phyloP scores from a whole-genome alignment of 2,329 filamentous ascomycete genomes.

The Lasiodiplodia hormozganensis region DNA sequence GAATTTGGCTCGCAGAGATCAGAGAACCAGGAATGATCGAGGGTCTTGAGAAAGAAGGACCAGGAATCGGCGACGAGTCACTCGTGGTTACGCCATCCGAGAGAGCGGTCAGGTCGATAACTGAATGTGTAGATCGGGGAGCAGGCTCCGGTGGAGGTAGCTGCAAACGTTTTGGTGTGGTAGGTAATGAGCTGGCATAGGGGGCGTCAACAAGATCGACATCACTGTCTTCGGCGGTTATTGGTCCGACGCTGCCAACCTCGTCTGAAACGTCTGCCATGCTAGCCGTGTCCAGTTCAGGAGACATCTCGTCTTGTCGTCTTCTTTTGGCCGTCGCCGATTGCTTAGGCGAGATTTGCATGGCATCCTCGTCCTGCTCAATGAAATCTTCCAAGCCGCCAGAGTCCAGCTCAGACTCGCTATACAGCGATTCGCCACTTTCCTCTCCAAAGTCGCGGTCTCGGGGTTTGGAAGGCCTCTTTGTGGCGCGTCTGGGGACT shows the following conservation, averaged over 20 bases:
- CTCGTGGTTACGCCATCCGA: not conserved
- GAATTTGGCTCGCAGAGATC: not conserved
- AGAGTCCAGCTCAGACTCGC: constrained; percentile 42
- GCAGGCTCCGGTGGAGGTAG: not conserved
- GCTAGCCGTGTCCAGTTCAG: not conserved
- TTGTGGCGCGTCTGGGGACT: not conserved
- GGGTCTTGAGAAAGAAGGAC: too few relatives aligned
- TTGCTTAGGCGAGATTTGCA: not conserved
- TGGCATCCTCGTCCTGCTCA: constrained; percentile 41
- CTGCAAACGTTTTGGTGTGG: not conserved
- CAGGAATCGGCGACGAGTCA: not conserved
- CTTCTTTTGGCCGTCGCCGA: not conserved
- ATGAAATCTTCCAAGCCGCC: constrained; percentile 60
- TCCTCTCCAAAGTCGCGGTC: constrained; percentile 38
- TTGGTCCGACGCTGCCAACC: not conserved
- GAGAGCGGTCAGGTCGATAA: constrained; percentile 11
- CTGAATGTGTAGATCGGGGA: not conserved
- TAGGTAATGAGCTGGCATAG: not conserved
- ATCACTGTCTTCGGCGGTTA: not conserved
- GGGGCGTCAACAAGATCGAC: not conserved
- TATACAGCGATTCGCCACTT: constrained; percentile 57
- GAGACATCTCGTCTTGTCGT: not conserved
- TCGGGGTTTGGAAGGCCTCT: not conserved
- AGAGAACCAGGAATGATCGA: not conserved
- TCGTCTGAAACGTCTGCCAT: not conserved